Base-by-base conservation (phyloP, 1,284 basidiomycete genomes). In the Tilletia setariae region DNA sequence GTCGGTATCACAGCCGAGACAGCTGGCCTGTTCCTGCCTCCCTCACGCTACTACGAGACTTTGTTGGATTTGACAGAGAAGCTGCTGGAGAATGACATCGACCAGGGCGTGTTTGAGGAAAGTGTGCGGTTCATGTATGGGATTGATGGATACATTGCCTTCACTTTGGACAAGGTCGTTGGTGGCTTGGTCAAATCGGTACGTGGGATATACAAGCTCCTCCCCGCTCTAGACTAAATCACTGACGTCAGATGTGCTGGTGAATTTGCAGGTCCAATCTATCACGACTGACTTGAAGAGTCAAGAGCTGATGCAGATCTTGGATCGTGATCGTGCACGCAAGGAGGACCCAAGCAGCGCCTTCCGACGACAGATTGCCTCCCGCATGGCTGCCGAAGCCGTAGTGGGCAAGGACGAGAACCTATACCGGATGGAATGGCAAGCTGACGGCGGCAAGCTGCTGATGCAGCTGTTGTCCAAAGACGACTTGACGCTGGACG, bases 81-180 rank as follows among this genome's bases (percentile, higher is more conserved):
- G 85, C 83, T 96, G 63, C 98, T 98, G 79, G 92, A 94, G 78
- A 90, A 88, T 70, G 94, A 98, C 79, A 86, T 98, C 72, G 95
- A 98, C 83, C 91, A 90, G 79, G 85, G 87, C 35, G 89, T 89
- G 21, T 98, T 93, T 79, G 96, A 98, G 83, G 95, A 98, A 82
- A 91, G 93, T 76, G 89, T 96, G 87, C 86, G 96, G 70, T 93
- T 92, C 88, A 94, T 98, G 87, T 98, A 95, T 85, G 92, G 93
- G 42, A 94, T 90, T 74, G 91, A 93, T 86, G 94, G 93, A 76
- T 95, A 92, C 83, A 90, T 90, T 78, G 88, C 92, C 79, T 96
- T 95, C 81, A 96, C 94, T 0, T 85, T 96, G n/a, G 94, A 97
- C 84, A 93, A 95, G 83, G 86, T 95, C 63, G 88, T 95, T 66